Evolutionary conservation across 2,329 filamentous ascomycete genomes (phyloP).

Genomic region (Cordyceps tenuipes): DNA sequence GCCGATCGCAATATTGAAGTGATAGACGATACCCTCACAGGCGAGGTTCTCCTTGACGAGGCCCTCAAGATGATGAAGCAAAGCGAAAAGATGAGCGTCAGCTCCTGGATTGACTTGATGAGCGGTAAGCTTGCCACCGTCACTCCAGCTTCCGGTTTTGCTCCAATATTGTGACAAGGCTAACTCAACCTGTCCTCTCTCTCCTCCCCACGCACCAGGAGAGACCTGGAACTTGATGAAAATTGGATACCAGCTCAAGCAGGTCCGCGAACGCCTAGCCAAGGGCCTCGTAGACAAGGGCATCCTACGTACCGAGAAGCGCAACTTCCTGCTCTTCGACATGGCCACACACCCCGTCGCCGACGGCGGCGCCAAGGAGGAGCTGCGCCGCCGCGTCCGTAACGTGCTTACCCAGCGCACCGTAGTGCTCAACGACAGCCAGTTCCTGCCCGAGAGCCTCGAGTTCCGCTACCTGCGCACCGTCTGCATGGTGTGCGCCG

Average conservation of each 20-base stretch:
- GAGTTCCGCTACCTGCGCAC: constrained; percentile 92
- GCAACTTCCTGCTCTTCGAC: constrained; percentile 98
- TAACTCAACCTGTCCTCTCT: background rate
- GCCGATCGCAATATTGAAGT: constrained; percentile 94
- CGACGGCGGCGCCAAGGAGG: constrained; percentile 93
- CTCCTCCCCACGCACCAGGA: constrained; percentile 43
- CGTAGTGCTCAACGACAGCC: constrained; percentile 75
- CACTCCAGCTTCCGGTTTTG: background rate
- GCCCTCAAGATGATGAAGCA: constrained; percentile 99
- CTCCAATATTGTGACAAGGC: constrained; percentile 14
- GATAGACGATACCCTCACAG: constrained; percentile 90
- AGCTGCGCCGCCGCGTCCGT: constrained; percentile 86
- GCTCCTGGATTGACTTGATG: constrained; percentile 98
- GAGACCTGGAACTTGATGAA: constrained; percentile 99
- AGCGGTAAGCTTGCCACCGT: constrained; percentile 59
- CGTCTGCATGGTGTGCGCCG: constrained; percentile 92
- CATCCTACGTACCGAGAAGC: constrained; percentile 95
- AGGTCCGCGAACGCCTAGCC: constrained; percentile 92
- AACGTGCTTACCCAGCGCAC: constrained; percentile 91
- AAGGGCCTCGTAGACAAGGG: constrained; percentile 98
- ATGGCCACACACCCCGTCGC: constrained; percentile 98
- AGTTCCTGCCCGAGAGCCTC: constrained; percentile 88
- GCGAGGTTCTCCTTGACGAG: constrained; percentile 94
- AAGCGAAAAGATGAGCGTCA: constrained; percentile 99
- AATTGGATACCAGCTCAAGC: constrained; percentile 98